Conservation (phyloP, 768 basidiomycete genomes). For the Rubroboletus pulcherrimus region DNA sequence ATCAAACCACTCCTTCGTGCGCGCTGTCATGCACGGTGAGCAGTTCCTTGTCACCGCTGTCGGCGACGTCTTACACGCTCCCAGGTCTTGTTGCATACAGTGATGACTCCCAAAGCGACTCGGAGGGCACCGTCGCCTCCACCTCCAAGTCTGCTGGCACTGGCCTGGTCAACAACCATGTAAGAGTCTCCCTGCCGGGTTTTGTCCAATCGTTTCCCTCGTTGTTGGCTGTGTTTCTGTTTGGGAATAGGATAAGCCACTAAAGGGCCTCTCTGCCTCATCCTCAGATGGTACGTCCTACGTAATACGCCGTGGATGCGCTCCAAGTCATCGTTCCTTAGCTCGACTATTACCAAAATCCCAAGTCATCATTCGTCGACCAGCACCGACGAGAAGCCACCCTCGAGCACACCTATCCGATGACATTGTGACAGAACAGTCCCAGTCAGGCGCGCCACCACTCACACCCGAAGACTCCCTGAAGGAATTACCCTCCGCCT, state of each 20-base stretch:
- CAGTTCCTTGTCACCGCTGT: background rate
- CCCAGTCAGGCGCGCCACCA: background rate
- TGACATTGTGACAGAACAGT: constrained; percentile 32
- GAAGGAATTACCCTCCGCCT: constrained; percentile 11
- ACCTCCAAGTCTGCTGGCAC: constrained; percentile 20
- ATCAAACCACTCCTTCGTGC: background rate
- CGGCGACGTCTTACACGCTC: constrained; percentile 1
- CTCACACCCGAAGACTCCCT: constrained; percentile 16
- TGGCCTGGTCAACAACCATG: constrained; percentile 39
- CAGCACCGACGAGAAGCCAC: constrained; percentile 44
- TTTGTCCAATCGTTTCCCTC: constrained; percentile 54
- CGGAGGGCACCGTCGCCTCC: constrained; percentile 40
- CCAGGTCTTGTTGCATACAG: constrained; percentile 61
- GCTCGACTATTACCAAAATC: constrained; percentile 46
- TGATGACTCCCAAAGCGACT: constrained; percentile 60
- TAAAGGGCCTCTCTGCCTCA: constrained; percentile 32
- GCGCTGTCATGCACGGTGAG: constrained; percentile 31
- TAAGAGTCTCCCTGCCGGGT: constrained; percentile 51
- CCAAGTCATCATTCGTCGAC: constrained; percentile 58
- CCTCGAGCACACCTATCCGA: constrained; percentile 49
- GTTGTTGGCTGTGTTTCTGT: constrained; percentile 58
- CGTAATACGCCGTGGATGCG: background rate
- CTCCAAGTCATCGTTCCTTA: constrained; percentile 15
- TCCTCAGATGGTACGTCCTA: constrained; percentile 29
- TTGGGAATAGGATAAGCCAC: constrained; percentile 60